Base-by-base conservation (phyloP, 1,139 yeast genomes). In the Lodderomyces pseudojiufengensis region DNA sequence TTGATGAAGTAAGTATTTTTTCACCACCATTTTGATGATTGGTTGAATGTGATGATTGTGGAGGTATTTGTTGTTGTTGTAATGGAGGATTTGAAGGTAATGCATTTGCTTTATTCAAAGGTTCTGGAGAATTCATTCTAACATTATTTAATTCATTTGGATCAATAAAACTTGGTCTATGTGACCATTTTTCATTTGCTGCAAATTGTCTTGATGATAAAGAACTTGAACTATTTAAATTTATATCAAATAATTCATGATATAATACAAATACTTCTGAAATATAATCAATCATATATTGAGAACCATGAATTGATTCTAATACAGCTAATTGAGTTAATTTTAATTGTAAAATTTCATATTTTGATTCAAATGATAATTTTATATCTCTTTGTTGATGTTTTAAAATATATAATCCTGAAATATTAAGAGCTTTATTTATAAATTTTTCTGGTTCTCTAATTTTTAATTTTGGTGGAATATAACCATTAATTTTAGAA, bases 281-380 rank as follows among this genome's bases (percentile, higher is more conserved):
- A 18, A 88, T 59, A 33, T 68, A 65, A 35, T 82, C 88, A 47
- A 86, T 57, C 3, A 88, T 79, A 33, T 73, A 76, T 22, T 71
- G 69, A 1, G 73, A 63, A 3, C 88, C 92, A 40, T 79, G 68
- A 8, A 73, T 61, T 7, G 78, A 72, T 51, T 86, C 94, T 40
- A 79, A 63, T 11, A 87, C 66, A 3, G 90, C 81, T 35, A 87
- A 60, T 47, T 84, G 88, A 0, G 95, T 82, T 57, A 84, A 67
- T 49, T 84, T 84, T 51, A 87, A 65, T 52, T 85, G 87, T 22
- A 87, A 54, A 28, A 81, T 76, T 42, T 76, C 78, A 48, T 71
- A 65, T 49, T 76, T 80, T 38, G 70, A 67, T 30, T 58, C 57
- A 5, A 54, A 40, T 5, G 67, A 47, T n/a, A 69, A 49, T 20